Evolutionary conservation across 352 stramenopile species (phyloP), one percentile per base, ranked within the genome.

Genomic region (Phytopythium delawarense): DNA sequence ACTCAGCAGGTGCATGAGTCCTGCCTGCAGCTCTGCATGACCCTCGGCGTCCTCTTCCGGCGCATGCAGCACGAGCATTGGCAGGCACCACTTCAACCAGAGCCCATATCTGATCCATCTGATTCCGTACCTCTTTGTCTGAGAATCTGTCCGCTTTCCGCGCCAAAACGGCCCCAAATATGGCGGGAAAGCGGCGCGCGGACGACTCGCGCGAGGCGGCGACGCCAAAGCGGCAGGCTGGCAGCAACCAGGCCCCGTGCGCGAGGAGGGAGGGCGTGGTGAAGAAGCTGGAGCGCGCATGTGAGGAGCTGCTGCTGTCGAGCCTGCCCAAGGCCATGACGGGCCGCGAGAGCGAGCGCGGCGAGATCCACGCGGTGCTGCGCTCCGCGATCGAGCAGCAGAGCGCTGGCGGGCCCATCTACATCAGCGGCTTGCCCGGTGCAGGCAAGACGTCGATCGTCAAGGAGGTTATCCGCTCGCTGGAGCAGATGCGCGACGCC

Each of bases 391-490:
- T 89, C 52, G 66, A 78, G 49, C 71, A 72, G 42, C 71, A 84
- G 48, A 74, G 79, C 34, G 79, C 76, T 0, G 76, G 76, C 32
- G 75, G 75, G 0, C 72, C 79, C 7, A 78, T 91, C 46, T 91
- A 91, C 67, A 85, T 91, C 45, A 91, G 82, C 48, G 82, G 82
- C 0, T 57, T 91, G 1, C 82, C 82, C 55, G 82, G 82, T 23
- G 78, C 74, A 18, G 82, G 82, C 39, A 91, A 91, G 66, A 91
- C 79, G 12, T 86, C 79, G 30, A 87, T 83, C 32, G 80, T 91
- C 4, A 87, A 86, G 34, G 82, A 91, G 50, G 78, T 89, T 32
- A 74, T 91, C 20, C 75, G 75, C 21, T 65, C 61, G 34, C 65
- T 88, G 3, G 72, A 87, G 62, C 57, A 46, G 4, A 63, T 85